These are phyloP conservation scores for Boletus mariae DNA, from an alignment of 1,284 basidiomycete species.

Conservation along the genomic window DNA sequence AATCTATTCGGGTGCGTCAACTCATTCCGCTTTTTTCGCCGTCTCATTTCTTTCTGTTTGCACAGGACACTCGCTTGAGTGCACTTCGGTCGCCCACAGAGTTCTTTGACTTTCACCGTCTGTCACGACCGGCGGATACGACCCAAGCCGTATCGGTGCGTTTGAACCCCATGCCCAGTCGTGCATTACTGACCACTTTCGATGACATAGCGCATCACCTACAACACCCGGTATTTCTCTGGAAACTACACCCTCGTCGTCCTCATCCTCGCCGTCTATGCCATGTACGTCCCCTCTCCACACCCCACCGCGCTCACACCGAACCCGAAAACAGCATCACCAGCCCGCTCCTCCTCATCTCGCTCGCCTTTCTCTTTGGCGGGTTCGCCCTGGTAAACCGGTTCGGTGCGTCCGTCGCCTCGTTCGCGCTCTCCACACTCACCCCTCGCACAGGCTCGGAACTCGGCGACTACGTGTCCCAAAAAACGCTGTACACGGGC, in stretches of 20 bases:
- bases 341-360: conserved; percentile 77
- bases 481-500: conserved; percentile 76
- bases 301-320: neutral
- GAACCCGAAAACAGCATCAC: conserved; percentile 48
- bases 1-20: conserved; percentile 63
- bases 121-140: conserved; percentile 77
- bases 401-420: conserved; percentile 62
- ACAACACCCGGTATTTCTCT: conserved; percentile 93
- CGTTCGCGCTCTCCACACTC: no score
- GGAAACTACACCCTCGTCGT: conserved; percentile 90
- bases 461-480: conserved; percentile 79
- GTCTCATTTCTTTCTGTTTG: neutral
- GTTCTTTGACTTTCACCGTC: conserved; percentile 86
- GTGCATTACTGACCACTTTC: neutral
- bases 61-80: conserved; percentile 78
- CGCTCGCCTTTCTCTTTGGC: conserved; percentile 85
- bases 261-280: conserved; percentile 81
- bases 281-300: conserved; percentile 57
- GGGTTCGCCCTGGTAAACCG: conserved; percentile 90
- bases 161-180: neutral
- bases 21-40: neutral
- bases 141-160: conserved; percentile 61
- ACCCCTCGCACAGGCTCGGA: conserved; percentile 55
- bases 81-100: conserved; percentile 76
- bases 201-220: conserved; percentile 73